Conservation (phyloP, 352 stramenopile species). For the Pythium phragmitis region DNA sequence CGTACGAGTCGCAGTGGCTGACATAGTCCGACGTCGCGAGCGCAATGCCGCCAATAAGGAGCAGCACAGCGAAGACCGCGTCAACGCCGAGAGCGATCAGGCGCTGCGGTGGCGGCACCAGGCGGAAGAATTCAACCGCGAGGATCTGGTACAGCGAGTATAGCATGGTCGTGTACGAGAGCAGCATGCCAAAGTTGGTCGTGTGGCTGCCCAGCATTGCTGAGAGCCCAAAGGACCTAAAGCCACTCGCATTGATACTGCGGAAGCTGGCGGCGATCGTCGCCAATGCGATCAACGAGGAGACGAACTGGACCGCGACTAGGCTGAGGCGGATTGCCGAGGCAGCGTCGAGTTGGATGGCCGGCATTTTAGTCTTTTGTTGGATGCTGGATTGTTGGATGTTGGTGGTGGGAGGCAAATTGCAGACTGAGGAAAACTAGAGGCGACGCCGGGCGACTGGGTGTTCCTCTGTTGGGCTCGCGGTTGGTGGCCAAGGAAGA, state of each 20-base stretch:
- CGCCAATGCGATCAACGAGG: slow-evolving; percentile 51
- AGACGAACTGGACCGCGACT: slow-evolving; percentile 52
- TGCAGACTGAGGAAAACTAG: slow-evolving; percentile 9
- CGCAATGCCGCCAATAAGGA: slow-evolving; percentile 56
- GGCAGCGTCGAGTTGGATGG: slow-evolving; percentile 2
- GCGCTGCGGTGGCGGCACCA: slow-evolving; percentile 28
- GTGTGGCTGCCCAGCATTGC: slow-evolving; percentile 27
- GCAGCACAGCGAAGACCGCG: slow-evolving; percentile 34
- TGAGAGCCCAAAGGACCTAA: neutral
- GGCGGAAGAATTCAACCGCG: slow-evolving; percentile 49
- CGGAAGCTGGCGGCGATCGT: slow-evolving; percentile 42
- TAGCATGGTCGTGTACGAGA: slow-evolving; percentile 63
- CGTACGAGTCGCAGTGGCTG: slow-evolving; percentile 38
- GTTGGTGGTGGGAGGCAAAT: neutral
- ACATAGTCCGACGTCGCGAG: slow-evolving; percentile 50
- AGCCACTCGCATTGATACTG: neutral
- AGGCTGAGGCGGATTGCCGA: slow-evolving; percentile 12
- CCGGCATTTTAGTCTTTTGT: slow-evolving; percentile 4
- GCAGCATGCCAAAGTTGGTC: slow-evolving; percentile 56
- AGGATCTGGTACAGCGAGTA: slow-evolving; percentile 52
- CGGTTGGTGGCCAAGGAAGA: neutral
- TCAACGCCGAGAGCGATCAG: slow-evolving; percentile 37
- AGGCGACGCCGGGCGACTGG: neutral
- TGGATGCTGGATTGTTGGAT: neutral
- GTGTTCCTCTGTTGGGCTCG: neutral